Percentiles rank a stretch among this genome's conserved stretches.
Evolutionary conservation across 2,329 filamentous ascomycete species (phyloP).

Genomic region (Simplicillium aogashimaense): DNA sequence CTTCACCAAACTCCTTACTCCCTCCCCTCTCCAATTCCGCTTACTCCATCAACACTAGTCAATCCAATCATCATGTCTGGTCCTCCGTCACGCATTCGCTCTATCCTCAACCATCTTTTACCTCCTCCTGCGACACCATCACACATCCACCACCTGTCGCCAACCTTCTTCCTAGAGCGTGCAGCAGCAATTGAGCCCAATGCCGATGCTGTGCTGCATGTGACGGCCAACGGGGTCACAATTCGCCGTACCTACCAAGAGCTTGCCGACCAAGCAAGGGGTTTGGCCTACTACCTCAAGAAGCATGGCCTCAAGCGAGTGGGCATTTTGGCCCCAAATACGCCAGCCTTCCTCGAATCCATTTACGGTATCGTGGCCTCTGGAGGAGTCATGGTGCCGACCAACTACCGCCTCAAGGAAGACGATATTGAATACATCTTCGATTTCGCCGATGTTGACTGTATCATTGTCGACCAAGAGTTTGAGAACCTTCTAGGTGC

Average conservation of each 20-base stretch:
- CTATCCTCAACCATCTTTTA: slow-evolving; percentile 42
- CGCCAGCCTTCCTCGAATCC: slow-evolving; percentile 83
- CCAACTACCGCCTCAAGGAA: slow-evolving; percentile 56
- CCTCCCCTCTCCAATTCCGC: too few species aligned
- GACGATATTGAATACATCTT: slow-evolving; percentile 91
- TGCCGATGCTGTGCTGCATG: slow-evolving; percentile 75
- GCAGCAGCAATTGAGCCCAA: slow-evolving; percentile 83
- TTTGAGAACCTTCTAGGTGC: slow-evolving; percentile 59
- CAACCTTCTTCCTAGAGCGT: slow-evolving; percentile 77
- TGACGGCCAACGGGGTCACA: slow-evolving; percentile 65
- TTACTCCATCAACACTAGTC: too few species aligned
- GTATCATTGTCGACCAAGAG: slow-evolving; percentile 79
- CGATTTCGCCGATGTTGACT: slow-evolving; percentile 74
- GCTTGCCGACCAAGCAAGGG: slow-evolving; percentile 75
- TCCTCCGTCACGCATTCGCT: slow-evolving; percentile 49
- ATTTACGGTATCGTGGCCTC: slow-evolving; percentile 82
- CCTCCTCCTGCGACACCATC: slow-evolving; percentile 31
- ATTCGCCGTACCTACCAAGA: slow-evolving; percentile 71
- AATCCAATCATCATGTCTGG: slow-evolving; percentile 44
- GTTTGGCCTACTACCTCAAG: slow-evolving; percentile 77
- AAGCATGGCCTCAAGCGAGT: slow-evolving; percentile 67
- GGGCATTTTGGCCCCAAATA: slow-evolving; percentile 84
- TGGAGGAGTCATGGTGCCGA: slow-evolving; percentile 65
- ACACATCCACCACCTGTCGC: slow-evolving; percentile 71
- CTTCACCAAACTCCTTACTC: too few species aligned